These are phyloP conservation scores for Diaporthe ampelina DNA, from an alignment of 2,329 filamentous ascomycete genomes.

Conservation along the genomic window DNA sequence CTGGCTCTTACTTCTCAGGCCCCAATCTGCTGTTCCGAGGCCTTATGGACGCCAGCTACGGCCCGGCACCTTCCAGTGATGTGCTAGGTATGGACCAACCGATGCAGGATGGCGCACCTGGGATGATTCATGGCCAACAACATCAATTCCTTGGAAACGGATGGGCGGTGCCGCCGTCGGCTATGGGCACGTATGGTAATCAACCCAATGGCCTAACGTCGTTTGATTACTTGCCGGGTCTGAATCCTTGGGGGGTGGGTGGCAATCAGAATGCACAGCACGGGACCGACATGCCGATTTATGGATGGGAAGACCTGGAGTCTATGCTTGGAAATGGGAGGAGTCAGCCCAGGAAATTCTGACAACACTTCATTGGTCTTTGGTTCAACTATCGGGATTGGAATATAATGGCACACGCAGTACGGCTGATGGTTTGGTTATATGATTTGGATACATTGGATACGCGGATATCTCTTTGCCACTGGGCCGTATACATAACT, in stretches of 20 bases:
- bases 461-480: background rate
- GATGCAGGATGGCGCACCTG: background rate
- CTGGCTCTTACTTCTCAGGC: background rate
- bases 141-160: conserved; percentile 3
- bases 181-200: background rate
- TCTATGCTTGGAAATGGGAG: conserved; percentile 27
- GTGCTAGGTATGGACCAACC: background rate
- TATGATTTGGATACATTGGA: background rate
- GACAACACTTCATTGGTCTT: background rate
- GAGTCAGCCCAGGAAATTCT: background rate
- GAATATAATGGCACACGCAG: background rate
- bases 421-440: background rate
- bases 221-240: background rate
- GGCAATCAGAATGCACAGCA: background rate
- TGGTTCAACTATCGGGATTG: background rate
- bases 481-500: background rate
- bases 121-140: background rate
- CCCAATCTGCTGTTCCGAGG: conserved; percentile 16
- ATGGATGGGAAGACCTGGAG: conserved; percentile 29
- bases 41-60: conserved; percentile 16
- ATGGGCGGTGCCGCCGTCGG: background rate
- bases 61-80: background rate
- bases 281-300: conserved; percentile 15
- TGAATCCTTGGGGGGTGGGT: conserved; percentile 4
- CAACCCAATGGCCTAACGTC: background rate